phyloP scores from a whole-genome alignment of 108 stramenopile species.

The Schizochytrium sp. region DNA sequence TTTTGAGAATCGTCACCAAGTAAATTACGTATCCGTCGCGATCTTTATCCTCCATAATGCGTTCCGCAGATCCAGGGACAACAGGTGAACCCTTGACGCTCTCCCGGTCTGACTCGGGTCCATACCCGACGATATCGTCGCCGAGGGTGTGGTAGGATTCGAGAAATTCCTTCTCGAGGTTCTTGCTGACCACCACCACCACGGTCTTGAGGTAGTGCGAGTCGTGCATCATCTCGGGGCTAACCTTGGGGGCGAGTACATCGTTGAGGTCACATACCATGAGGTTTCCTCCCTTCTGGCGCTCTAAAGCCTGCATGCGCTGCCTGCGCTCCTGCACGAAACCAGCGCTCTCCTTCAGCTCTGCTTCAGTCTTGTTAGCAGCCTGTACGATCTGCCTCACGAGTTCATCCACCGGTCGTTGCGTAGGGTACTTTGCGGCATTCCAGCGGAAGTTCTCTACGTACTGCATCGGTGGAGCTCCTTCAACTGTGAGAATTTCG shows the following conservation, averaged over 20 bases:
- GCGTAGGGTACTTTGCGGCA: constrained; percentile 90
- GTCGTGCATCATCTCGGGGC: constrained; percentile 82
- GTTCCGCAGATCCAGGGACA: constrained; percentile 85
- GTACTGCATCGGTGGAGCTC: constrained; percentile 84
- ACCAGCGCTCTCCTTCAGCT: constrained; percentile 85
- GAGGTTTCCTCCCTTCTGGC: constrained; percentile 85
- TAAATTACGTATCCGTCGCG: constrained; percentile 82
- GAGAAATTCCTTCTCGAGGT: constrained; percentile 79
- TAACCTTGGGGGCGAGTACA: constrained; percentile 82
- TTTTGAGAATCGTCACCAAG: constrained; percentile 88
- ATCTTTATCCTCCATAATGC: constrained; percentile 80
- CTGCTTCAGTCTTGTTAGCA: constrained; percentile 87
- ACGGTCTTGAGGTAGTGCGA: constrained; percentile 90
- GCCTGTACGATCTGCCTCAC: constrained; percentile 84
- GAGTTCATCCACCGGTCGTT: constrained; percentile 86
- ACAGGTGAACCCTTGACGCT: constrained; percentile 89
- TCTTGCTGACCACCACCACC: constrained; percentile 85
- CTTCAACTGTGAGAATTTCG: constrained; percentile 84
- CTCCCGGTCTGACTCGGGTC: constrained; percentile 83
- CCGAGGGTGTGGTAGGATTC: constrained; percentile 79
- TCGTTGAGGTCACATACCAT: constrained; percentile 86
- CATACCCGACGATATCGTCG: constrained; percentile 84
- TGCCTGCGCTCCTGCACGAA: constrained; percentile 84
- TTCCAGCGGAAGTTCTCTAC: constrained; percentile 94
- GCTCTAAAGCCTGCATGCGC: constrained; percentile 79